A percentile compares a stretch with the other conserved stretches of the same genome.
Evolutionary conservation across 2,329 filamentous ascomycete species (phyloP).

Genomic region (Thermoascus crustaceus): DNA sequence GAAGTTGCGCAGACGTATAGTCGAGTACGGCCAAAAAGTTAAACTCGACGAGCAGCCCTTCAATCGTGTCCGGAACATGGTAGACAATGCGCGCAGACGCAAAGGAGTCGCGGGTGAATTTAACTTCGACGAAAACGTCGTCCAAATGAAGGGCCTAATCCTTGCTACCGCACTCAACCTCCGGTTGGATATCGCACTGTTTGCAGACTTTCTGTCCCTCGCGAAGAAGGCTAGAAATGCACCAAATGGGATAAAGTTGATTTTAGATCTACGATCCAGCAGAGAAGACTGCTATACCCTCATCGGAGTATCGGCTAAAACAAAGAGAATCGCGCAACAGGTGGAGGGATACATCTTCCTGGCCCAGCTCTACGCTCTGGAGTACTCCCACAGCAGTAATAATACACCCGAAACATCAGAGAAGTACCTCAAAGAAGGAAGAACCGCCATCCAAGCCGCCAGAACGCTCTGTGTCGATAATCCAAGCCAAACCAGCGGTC

Average conservation of each 20-base stretch:
- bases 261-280: constrained; percentile 26
- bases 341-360: constrained; percentile 46
- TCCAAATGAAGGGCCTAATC: constrained; percentile 32
- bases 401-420: not conserved
- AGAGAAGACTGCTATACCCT: constrained; percentile 35
- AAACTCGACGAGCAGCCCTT: constrained; percentile 33
- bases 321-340: constrained; percentile 36
- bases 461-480: constrained; percentile 18
- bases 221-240: constrained; percentile 6
- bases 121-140: constrained; percentile 19
- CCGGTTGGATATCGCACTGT: constrained; percentile 42
- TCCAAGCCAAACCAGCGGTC: constrained; percentile 21
- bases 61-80: constrained; percentile 26
- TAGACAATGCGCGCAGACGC: constrained; percentile 23
- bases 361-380: constrained; percentile 42
- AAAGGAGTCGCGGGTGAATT: constrained; percentile 16
- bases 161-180: constrained; percentile 40
- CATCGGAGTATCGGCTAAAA: constrained; percentile 28
- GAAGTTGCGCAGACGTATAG: constrained; percentile 21
- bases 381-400: constrained; percentile 19
- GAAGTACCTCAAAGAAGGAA: constrained; percentile 5
- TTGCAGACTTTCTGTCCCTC: constrained; percentile 37
- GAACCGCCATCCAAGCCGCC: constrained; percentile 16
- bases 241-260: constrained; percentile 2
- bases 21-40: constrained; percentile 24